Conservation (phyloP, 768 basidiomycete species). For the Trametes cubensis region DNA sequence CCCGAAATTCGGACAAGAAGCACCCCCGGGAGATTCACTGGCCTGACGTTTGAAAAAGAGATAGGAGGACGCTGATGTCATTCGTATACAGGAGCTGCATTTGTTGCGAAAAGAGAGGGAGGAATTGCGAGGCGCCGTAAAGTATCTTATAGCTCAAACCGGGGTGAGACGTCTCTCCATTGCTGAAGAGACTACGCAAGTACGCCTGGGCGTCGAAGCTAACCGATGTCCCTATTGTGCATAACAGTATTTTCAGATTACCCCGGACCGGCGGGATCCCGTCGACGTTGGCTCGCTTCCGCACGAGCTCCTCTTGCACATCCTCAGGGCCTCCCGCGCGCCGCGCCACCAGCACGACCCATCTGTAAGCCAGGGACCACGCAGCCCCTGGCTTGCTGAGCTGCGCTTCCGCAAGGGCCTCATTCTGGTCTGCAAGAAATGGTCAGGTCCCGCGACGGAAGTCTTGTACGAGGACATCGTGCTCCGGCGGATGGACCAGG, state of each 20-base stretch:
- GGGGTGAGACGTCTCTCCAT: neutral
- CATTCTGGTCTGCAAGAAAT: constrained; percentile 14
- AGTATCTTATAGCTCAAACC: constrained; percentile 6
- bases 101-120: neutral
- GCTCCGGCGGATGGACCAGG: constrained; percentile 13
- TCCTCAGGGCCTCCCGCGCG: neutral
- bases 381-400: constrained; percentile 1
- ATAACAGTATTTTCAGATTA: no score
- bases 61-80: neutral
- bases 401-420: constrained; percentile 10
- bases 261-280: neutral
- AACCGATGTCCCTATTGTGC: no score
- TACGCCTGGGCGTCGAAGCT: no score
- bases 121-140: neutral
- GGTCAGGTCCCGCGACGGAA: constrained; percentile 12
- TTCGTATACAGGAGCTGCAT: neutral
- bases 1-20: neutral
- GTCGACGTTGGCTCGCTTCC: neutral
- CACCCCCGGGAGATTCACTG: no score
- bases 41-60: no score
- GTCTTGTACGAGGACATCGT: constrained; percentile 17
- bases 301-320: constrained; percentile 9
- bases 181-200: no score
- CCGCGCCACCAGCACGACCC: constrained; percentile 8
- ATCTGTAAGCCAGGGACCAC: neutral